A percentile compares a stretch with the other conserved stretches of the same genome.
Evolutionary conservation across 805 yeast species (phyloP).

Genomic region (Candida ascalaphidarum): DNA sequence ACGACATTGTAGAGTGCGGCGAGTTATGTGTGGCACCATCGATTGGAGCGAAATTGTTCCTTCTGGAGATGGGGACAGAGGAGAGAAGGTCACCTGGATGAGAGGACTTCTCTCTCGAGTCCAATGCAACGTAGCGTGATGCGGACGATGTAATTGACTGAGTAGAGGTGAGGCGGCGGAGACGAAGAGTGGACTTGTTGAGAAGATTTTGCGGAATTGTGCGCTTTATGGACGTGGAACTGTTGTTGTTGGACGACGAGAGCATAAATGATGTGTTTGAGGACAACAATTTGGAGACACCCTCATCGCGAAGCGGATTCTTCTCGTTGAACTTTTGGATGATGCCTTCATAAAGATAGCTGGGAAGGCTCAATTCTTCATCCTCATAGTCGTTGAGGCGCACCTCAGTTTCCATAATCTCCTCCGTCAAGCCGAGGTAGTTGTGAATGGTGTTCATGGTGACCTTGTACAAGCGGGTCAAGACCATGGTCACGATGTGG

Average conservation of each 20-base stretch:
- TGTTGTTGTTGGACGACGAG: too few species aligned
- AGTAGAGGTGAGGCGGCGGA: too few species aligned
- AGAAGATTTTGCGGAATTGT: neutral
- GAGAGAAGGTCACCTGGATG: slow-evolving; percentile 85
- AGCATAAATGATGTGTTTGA: slow-evolving; percentile 1
- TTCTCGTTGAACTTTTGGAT: slow-evolving; percentile 26
- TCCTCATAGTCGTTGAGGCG: slow-evolving; percentile 43
- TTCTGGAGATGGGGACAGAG: slow-evolving; percentile 62
- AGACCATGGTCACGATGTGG: slow-evolving; percentile 87
- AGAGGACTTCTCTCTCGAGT: slow-evolving; percentile 28
- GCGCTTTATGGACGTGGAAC: too few species aligned
- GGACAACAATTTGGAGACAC: too few species aligned
- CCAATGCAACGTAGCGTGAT: neutral
- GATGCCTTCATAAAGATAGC: slow-evolving; percentile 52
- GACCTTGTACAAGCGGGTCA: slow-evolving; percentile 79
- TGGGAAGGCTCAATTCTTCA: slow-evolving; percentile 38
- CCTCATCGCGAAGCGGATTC: too few species aligned
- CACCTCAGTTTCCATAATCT: slow-evolving; percentile 70
- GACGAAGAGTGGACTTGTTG: too few species aligned
- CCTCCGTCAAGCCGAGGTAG: slow-evolving; percentile 77
- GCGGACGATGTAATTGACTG: too few species aligned
- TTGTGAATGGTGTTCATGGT: slow-evolving; percentile 86
- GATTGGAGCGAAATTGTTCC: too few species aligned
- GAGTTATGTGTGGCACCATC: too few species aligned
- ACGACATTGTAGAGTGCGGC: too few species aligned